A percentile compares a stretch with the other conserved stretches of the same genome.
phyloP scores from a whole-genome alignment of 495 filamentous ascomycete genomes.

The Neurospora sp. region DNA sequence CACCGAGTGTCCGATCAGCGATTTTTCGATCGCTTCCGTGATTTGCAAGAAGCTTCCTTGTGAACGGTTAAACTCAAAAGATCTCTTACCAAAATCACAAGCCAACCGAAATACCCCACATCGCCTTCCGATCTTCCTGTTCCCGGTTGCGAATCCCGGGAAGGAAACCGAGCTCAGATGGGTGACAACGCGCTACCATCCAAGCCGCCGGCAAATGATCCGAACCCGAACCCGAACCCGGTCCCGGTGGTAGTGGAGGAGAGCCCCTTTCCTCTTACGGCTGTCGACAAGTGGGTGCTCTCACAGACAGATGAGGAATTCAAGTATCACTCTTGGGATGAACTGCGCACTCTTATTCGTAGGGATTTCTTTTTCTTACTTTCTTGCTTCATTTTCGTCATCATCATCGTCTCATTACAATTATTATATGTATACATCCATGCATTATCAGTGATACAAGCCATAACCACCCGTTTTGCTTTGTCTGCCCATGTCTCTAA shows the following conservation, averaged over 20 bases:
- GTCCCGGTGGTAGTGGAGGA: conserved; percentile 13
- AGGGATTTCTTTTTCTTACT: conserved; percentile 16
- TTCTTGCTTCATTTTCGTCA: background rate
- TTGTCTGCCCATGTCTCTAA: background rate
- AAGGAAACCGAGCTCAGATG: conserved; percentile 5
- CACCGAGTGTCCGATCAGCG: background rate
- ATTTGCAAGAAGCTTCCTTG: background rate
- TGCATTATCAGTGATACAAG: background rate
- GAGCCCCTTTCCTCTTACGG: conserved; percentile 53
- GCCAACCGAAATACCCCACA: background rate
- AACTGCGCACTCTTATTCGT: conserved; percentile 60
- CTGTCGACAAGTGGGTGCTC: conserved; percentile 54
- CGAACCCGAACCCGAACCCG: background rate
- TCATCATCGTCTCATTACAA: background rate
- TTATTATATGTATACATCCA: background rate
- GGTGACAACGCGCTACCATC: conserved; percentile 9
- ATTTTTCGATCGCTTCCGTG: background rate
- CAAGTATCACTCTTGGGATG: conserved; percentile 55
- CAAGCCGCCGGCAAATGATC: background rate
- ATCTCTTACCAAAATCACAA: background rate
- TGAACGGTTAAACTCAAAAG: background rate
- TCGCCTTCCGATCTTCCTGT: background rate
- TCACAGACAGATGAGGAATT: conserved; percentile 64
- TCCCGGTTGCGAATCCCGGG: background rate
- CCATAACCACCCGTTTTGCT: background rate